Conservation (phyloP, 352 stramenopile species). For the Aphanomyces stellatus region DNA sequence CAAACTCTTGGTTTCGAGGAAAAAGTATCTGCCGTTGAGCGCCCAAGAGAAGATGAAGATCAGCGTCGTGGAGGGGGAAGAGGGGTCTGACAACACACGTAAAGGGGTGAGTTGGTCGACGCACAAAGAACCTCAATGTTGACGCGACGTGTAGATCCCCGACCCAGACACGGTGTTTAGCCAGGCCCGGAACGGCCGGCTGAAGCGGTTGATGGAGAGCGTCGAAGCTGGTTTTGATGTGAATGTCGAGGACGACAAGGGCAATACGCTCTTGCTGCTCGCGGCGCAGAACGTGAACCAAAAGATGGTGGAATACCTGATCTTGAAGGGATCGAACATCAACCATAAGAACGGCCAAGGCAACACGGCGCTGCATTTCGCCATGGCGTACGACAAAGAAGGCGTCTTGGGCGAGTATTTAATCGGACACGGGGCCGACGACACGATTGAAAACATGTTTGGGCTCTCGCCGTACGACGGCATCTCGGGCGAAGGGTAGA, state of each 20-base stretch:
- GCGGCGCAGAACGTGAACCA: slow-evolving; percentile 87
- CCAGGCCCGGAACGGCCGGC: slow-evolving; percentile 81
- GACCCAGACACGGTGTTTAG: slow-evolving; percentile 81
- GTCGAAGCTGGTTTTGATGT: slow-evolving; percentile 85
- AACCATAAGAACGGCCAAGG: slow-evolving; percentile 89
- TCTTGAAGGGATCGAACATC: slow-evolving; percentile 76
- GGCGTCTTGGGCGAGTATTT: slow-evolving; percentile 87
- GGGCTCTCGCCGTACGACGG: slow-evolving; percentile 92
- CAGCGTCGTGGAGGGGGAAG: slow-evolving; percentile 41
- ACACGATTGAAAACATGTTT: slow-evolving; percentile 91
- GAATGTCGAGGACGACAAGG: slow-evolving; percentile 87
- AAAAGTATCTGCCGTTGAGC: slow-evolving; percentile 83
- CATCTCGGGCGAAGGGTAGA: slow-evolving; percentile 25
- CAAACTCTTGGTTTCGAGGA: slow-evolving; percentile 80
- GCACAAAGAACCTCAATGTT: slow-evolving; percentile 17
- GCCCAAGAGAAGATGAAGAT: slow-evolving; percentile 52
- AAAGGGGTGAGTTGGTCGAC: slow-evolving; percentile 4
- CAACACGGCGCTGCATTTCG: slow-evolving; percentile 92
- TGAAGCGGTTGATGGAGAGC: slow-evolving; percentile 85
- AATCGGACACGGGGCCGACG: slow-evolving; percentile 88
- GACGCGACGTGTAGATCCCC: slow-evolving; percentile 22
- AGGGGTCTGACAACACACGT: slow-evolving; percentile 29
- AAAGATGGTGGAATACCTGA: slow-evolving; percentile 83
- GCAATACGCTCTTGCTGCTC: slow-evolving; percentile 87
- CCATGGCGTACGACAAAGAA: slow-evolving; percentile 88